These are phyloP conservation scores for Plenodomus tracheiphilus DNA, from an alignment of 2,329 filamentous ascomycete species.

Conservation along the genomic window DNA sequence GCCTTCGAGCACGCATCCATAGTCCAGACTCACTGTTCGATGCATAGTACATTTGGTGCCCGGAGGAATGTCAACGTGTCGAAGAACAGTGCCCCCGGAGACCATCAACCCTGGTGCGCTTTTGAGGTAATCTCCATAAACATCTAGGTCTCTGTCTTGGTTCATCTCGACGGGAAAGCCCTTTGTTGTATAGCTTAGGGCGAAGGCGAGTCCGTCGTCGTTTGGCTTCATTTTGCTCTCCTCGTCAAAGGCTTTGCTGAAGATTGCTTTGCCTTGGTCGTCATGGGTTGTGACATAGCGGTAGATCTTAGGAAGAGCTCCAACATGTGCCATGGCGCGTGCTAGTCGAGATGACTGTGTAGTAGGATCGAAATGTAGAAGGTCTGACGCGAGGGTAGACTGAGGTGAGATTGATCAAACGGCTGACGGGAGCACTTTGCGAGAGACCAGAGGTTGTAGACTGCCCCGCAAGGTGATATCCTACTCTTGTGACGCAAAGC, in stretches of 20 bases:
- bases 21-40: constrained; percentile 46
- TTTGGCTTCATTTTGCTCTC: constrained; percentile 43
- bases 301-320: constrained; percentile 36
- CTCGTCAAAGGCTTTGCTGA: constrained; percentile 41
- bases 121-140: constrained; percentile 51
- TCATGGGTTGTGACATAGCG: constrained; percentile 45
- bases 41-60: constrained; percentile 45
- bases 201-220: constrained; percentile 53
- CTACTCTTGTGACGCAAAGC: constrained; percentile 9
- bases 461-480: neutral
- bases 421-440: neutral
- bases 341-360: neutral
- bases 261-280: constrained; percentile 41
- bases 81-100: constrained; percentile 52
- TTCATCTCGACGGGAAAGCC: constrained; percentile 53
- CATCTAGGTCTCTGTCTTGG: constrained; percentile 50
- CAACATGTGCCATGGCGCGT: constrained; percentile 36
- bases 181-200: constrained; percentile 55
- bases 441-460: neutral
- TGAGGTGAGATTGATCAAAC: neutral
- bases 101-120: constrained; percentile 55
- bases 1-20: constrained; percentile 46
- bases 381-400: neutral
- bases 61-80: constrained; percentile 46
- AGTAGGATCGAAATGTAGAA: neutral